Conservation (phyloP, 2,329 filamentous ascomycete species). For the Aspergillus sp. region DNA sequence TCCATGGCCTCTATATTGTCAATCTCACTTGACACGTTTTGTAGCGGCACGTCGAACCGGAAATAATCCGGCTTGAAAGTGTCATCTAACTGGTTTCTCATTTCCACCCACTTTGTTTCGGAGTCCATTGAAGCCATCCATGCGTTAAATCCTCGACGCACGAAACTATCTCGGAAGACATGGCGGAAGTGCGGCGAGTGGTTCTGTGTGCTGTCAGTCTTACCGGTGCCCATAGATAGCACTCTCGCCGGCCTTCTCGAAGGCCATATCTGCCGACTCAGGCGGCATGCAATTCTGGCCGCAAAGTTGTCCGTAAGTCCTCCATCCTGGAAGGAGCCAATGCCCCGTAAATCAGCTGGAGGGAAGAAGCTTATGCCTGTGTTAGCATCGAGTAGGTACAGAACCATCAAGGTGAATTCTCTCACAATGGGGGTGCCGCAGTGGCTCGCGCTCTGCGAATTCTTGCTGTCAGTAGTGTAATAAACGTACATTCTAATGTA, state of each 20-base stretch:
- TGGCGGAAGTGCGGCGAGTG: constrained; percentile 12
- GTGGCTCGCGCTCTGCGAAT: constrained; percentile 11
- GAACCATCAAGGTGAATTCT: constrained; percentile 1
- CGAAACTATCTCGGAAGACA: constrained; percentile 13
- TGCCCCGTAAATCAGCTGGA: constrained; percentile 4
- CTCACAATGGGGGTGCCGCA: constrained; percentile 11
- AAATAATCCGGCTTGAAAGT: constrained; percentile 5
- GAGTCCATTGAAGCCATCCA: constrained; percentile 15
- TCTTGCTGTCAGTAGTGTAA: constrained; percentile 1
- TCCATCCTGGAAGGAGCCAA: constrained; percentile 9
- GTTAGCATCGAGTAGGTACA: constrained; percentile 3
- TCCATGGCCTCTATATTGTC: constrained; percentile 10
- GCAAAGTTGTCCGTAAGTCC: constrained; percentile 9
- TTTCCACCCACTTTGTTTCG: constrained; percentile 10
- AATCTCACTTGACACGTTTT: constrained; percentile 6
- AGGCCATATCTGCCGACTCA: constrained; percentile 12
- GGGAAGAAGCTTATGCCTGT: constrained; percentile 17
- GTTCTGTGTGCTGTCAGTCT: neutral
- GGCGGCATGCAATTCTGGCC: constrained; percentile 6
- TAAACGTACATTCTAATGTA: neutral
- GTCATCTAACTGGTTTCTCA: constrained; percentile 4
- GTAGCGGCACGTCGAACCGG: constrained; percentile 8
- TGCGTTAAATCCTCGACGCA: constrained; percentile 10
- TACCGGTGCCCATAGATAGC: constrained; percentile 12
- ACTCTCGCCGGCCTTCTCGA: constrained; percentile 5